phyloP scores from a whole-genome alignment of 768 basidiomycete species.

The Naganishia vaughanmartiniae region DNA sequence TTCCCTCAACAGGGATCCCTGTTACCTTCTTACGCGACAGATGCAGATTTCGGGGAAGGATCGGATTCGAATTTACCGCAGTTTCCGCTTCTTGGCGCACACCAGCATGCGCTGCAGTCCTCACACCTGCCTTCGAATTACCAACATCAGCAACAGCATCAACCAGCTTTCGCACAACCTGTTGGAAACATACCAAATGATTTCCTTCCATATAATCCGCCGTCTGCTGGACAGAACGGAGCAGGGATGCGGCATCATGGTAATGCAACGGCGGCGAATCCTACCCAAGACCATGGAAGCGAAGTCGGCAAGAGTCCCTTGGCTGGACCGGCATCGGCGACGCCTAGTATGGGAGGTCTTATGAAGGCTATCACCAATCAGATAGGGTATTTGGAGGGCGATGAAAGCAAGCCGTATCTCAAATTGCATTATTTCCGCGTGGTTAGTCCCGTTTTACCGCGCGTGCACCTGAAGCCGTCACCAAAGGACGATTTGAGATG shows the following conservation, averaged over 20 bases:
- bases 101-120: background rate
- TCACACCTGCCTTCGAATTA: background rate
- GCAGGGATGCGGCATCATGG: background rate
- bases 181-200: background rate
- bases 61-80: background rate
- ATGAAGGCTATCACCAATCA: slow-evolving; percentile 30
- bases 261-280: background rate
- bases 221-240: background rate
- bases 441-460: slow-evolving; percentile 33
- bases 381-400: slow-evolving; percentile 45
- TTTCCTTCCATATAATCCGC: slow-evolving; percentile 1
- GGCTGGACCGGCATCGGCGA: background rate
- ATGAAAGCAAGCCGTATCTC: slow-evolving; percentile 46
- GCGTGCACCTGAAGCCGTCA: background rate
- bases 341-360: slow-evolving; percentile 14
- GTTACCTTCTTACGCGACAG: background rate
- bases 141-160: background rate
- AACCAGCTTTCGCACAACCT: background rate
- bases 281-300: background rate
- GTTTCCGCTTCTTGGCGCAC: background rate
- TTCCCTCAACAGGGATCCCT: slow-evolving; percentile 6
- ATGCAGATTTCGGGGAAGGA: background rate
- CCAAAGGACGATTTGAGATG: background rate
- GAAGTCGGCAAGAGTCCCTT: background rate
- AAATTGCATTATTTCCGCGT: slow-evolving; percentile 49